Percentiles rank a stretch among this genome's conserved stretches.
phyloP scores from a whole-genome alignment of 2,329 filamentous ascomycete species.

The Paramyrothecium roridum region DNA sequence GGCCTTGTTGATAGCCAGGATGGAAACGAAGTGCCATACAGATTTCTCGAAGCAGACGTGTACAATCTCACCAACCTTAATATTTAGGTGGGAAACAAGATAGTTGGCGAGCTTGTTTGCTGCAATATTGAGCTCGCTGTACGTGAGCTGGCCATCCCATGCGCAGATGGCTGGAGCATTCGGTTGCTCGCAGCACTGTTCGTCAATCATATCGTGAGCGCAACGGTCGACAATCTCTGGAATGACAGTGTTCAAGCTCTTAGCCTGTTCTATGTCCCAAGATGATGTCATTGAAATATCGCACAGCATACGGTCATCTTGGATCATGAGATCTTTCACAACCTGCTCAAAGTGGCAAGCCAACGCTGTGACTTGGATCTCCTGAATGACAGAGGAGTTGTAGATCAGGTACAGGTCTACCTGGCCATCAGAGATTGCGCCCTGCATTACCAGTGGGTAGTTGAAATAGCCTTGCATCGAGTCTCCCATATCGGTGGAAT shows the following conservation, averaged over 20 bases:
- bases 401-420: background rate
- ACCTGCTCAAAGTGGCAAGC: background rate
- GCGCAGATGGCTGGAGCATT: background rate
- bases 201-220: background rate
- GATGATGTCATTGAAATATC: background rate
- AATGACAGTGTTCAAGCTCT: background rate
- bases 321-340: background rate
- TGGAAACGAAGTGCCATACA: constrained; percentile 26
- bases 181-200: background rate
- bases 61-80: constrained; percentile 17
- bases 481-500: background rate
- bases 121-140: background rate
- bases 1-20: constrained; percentile 30
- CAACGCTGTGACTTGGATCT: background rate
- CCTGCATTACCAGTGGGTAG: background rate
- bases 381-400: background rate
- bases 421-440: background rate
- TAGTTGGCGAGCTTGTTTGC: constrained; percentile 34
- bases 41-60: constrained; percentile 35
- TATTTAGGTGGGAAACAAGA: constrained; percentile 10
- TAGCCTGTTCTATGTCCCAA: background rate
- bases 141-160: background rate
- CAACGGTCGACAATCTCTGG: background rate
- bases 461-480: background rate
- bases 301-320: background rate